Evolutionary conservation across 169 alveolate genomes (phyloP), one percentile per base, ranked within the genome.

Genomic region (Cystoisospora suis): DNA sequence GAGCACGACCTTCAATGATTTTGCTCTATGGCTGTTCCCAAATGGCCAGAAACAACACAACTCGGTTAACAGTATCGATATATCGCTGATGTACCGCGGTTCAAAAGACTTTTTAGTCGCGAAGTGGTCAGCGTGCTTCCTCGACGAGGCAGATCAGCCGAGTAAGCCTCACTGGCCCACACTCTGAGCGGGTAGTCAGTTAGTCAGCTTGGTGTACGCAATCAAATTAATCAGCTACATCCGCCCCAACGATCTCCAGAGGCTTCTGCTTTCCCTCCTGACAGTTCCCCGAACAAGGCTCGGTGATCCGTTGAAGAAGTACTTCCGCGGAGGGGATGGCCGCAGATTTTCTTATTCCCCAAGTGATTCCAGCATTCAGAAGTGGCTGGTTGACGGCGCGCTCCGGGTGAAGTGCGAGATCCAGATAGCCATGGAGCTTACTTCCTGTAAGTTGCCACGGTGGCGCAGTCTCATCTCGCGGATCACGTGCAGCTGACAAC

Each of bases 281-380:
- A n/a, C 92, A 88, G 92, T 88, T 49, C 92, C 92, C 4, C 92
- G 92, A 47, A 88, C 92, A 45, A 87, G 92, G 20, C 81, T 88
- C 75, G 86, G 88, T 12, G 92, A 88, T 44, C 92, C 92, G 34
- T 38, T 88, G 72, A 88, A 88, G 69, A 88, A 88, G 38, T 88
- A 88, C 42, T 88, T 45, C 44, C 88, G 88, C 17, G 92, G 88
- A 9, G 92, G 92, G 0, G 92, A 88, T 88, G 92, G 92, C 70
- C 79, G 92, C 65, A 65, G 92, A 29, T 88, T 88, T 69, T 88
- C 92, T 1, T 88, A 88, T 61, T 83, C 92, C 49, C 92, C 92
- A 3, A 75, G 88, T 42, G 81, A 70, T 40, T 87, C 81, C 32
- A 88, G 88, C 46, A 70, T 88, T 23, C 86, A 88, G 6, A 75